Evolutionary conservation across 139 green algal genomes (phyloP), one percentile per base, ranked within the genome.

Genomic region (Picochlorum sp.): DNA sequence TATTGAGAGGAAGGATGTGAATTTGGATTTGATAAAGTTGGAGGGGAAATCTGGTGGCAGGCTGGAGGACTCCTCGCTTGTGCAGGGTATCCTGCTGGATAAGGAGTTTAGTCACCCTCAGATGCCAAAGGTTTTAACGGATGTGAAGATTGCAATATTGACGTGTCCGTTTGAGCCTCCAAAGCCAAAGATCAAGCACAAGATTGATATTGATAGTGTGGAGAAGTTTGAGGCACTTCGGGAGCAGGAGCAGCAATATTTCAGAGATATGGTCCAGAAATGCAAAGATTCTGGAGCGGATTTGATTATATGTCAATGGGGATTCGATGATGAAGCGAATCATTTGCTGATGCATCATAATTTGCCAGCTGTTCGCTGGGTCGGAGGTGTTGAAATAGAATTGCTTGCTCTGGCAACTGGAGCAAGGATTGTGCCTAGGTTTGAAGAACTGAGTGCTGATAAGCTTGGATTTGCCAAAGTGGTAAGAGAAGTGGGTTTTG

Each of bases 111-210:
- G 77, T 63, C 94, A 99, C 83, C 94, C 94, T 9, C 74, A 90
- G 67, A 95, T 95, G 88, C 75, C 78, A 47, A 95, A 95, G 67
- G 20, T 81, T 16, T 80, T 95, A 32, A 67, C 86, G 9, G 79
- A 98, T 66, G 92, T 92, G 4, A 93, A 94, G 68, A 92, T 99
- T 24, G 94, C 94, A 50, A 98, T 99, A 72, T 80, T 99, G 13
- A 99, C 94, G 2, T 98, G 94, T 72, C 92, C 94, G 24, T 99
- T 99, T 74, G 94, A 99, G 88, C 91, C 94, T 0, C 94, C 94
- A 9, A 98, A 98, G 89, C 94, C 94, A 54, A 99, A 99, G 83
- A 99, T 92, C 57, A 99, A 99, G 88, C 94, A 99, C 81, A 99
- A 99, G 84, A 79, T 98, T 38, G 92, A 99, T 67, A 98, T 99